Percentiles rank a stretch among this genome's conserved stretches.
Evolutionary conservation across 305 asterid species (phyloP).

Genomic region (Fraxinus ornus): DNA sequence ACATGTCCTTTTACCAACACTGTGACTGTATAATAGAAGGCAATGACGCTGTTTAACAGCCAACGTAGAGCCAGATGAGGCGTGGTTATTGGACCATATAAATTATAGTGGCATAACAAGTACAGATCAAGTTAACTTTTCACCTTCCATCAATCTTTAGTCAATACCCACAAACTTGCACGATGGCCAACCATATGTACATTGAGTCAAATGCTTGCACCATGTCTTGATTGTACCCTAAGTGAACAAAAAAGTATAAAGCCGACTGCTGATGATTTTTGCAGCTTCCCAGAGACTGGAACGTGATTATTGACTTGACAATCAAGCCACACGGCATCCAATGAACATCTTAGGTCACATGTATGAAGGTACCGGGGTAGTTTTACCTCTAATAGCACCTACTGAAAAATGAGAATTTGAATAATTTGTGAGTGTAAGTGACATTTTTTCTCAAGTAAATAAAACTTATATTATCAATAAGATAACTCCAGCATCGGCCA

Average conservation of each 20-base stretch:
- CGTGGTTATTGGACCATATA: neutral
- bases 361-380: neutral
- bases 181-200: neutral
- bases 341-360: neutral
- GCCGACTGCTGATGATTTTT: neutral
- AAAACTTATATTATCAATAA: neutral
- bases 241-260: neutral
- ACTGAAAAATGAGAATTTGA: neutral
- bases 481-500: neutral
- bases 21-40: neutral
- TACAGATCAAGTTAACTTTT: neutral
- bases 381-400: constrained; percentile 5
- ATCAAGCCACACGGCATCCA: neutral
- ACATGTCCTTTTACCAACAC: neutral
- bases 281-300: neutral
- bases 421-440: neutral
- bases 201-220: neutral
- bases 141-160: neutral
- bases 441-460: neutral
- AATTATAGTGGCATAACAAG: neutral
- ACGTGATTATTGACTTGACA: neutral
- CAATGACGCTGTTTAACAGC: neutral
- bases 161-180: neutral
- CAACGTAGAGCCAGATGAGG: neutral
- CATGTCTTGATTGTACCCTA: neutral